phyloP scores from a whole-genome alignment of 345 rosid genomes.

The Gossypium turneri region DNA sequence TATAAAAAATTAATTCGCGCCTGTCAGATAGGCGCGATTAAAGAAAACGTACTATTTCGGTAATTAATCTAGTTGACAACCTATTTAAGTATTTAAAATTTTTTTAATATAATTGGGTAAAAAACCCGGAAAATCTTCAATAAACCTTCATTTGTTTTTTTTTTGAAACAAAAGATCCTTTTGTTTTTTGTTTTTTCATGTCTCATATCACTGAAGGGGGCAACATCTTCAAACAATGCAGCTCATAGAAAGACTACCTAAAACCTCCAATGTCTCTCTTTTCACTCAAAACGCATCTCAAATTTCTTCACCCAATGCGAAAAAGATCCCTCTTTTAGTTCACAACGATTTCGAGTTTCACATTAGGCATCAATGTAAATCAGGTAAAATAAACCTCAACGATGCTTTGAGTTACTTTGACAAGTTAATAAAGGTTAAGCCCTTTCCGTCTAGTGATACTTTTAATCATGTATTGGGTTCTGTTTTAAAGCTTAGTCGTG shows the following conservation, averaged over 20 bases:
- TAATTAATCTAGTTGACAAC: too few relatives aligned
- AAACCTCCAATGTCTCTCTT: background rate
- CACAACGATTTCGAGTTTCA: constrained; percentile 4
- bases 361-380: constrained; percentile 17
- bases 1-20: too few relatives aligned
- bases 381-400: constrained; percentile 16
- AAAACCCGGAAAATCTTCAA: too few relatives aligned
- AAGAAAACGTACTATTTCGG: too few relatives aligned
- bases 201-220: background rate
- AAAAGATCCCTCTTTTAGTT: background rate
- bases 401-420: constrained; percentile 14
- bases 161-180: too few relatives aligned
- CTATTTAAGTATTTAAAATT: too few relatives aligned
- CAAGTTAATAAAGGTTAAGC: constrained; percentile 11
- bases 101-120: too few relatives aligned
- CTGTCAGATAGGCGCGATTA: too few relatives aligned
- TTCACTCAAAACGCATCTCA: background rate
- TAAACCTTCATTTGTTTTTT: too few relatives aligned
- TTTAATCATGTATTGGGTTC: constrained; percentile 20
- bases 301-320: background rate
- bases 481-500: constrained; percentile 5
- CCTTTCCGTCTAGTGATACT: constrained; percentile 15
- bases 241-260: background rate
- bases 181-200: background rate
- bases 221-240: background rate